phyloP scores from a whole-genome alignment of 805 yeast species.

The Sugiyamaella valdiviana region DNA sequence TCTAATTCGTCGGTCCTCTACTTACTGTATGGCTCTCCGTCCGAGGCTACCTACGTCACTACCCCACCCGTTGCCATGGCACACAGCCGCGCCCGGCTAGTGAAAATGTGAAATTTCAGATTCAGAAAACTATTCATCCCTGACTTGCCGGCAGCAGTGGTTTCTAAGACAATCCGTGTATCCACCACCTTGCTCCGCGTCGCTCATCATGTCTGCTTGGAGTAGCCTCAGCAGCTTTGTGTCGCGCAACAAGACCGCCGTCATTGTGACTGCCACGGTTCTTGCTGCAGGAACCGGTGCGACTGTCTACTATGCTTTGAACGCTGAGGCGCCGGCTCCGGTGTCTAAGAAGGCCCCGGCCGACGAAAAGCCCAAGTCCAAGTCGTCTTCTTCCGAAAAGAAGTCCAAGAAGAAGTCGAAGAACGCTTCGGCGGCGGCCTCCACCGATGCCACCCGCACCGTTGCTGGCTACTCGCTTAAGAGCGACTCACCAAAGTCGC shows the following conservation, averaged over 20 bases:
- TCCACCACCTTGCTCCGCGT: not conserved
- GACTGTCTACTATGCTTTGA: conserved; percentile 37
- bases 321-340: not conserved
- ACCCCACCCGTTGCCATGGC: too few relatives aligned
- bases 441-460: conserved; percentile 4
- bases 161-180: too few relatives aligned
- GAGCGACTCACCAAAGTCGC: conserved; percentile 21
- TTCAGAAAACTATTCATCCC: too few relatives aligned
- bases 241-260: conserved; percentile 53
- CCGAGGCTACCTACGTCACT: too few relatives aligned
- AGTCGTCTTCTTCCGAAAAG: conserved; percentile 8
- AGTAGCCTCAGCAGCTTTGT: conserved; percentile 31
- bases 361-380: conserved; percentile 30
- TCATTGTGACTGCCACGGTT: conserved; percentile 57
- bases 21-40: too few relatives aligned
- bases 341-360: not conserved
- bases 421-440: conserved; percentile 15
- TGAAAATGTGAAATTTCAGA: too few relatives aligned
- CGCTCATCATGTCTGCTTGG: conserved; percentile 10
- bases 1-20: too few relatives aligned
- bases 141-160: too few relatives aligned
- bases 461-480: conserved; percentile 23
- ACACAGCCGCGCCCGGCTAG: too few relatives aligned
- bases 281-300: conserved; percentile 61
- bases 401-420: conserved; percentile 16